Conservation (phyloP, 2,329 filamentous ascomycete genomes). For the Cercospora sp. region DNA sequence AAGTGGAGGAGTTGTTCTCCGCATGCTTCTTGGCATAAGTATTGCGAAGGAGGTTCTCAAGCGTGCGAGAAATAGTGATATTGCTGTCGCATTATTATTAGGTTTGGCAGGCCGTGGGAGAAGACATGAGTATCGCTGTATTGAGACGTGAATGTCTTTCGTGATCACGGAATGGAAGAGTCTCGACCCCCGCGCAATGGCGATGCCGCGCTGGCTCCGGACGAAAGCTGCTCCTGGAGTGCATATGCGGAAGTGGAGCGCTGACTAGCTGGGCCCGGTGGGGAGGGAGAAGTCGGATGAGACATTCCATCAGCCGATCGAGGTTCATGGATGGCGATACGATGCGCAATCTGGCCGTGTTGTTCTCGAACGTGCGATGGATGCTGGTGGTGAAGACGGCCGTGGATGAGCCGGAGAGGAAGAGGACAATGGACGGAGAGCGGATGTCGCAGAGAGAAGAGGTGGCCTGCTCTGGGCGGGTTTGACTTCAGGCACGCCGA, state of each 20-base stretch:
- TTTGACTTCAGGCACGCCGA: background rate
- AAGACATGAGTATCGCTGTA: background rate
- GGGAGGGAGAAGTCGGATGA: background rate
- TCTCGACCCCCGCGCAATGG: background rate
- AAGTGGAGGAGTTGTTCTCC: background rate
- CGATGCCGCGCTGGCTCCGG: background rate
- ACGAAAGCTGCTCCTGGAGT: background rate
- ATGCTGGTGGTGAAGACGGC: background rate
- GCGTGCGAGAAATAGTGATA: background rate
- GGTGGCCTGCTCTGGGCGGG: background rate
- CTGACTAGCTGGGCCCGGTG: background rate
- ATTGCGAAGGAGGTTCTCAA: background rate
- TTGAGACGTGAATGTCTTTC: background rate
- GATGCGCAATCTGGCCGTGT: background rate
- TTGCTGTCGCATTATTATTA: background rate
- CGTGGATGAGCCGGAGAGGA: background rate
- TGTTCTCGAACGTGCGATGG: background rate
- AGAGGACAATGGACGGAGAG: background rate
- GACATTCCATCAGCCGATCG: background rate
- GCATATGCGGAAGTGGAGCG: background rate
- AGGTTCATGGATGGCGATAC: background rate
- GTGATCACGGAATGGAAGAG: background rate
- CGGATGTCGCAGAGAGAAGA: background rate
- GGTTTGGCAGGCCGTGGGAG: background rate
- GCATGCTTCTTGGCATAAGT: background rate